Base-by-base conservation (phyloP, 1,284 basidiomycete species). In the Ustilago xerochloae region DNA sequence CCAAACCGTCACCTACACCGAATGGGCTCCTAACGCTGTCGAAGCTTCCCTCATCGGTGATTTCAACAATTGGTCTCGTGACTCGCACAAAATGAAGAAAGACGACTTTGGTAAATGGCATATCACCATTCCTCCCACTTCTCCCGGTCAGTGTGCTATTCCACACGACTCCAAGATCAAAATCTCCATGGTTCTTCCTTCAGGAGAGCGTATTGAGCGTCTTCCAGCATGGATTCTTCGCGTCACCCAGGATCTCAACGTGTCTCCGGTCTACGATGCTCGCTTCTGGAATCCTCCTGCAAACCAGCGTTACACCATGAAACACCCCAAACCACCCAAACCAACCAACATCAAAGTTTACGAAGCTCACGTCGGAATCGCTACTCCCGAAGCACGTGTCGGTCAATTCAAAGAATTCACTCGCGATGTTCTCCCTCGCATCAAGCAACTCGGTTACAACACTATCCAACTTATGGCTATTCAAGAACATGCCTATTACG, bases 401-500 rank as follows among this genome's bases (percentile, higher is more conserved):
- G 96, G 93, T 4, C 93, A 92, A 1, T 99, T 97, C 88, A 93
- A 92, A 84, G 96, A 98, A 86, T 99, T 99, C 78, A 95, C 75
- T 30, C 45, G 60, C 30, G 89, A 97, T 82, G 86, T 93, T 45
- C 88, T 99, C 8, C 93, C 92, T 33, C 89, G 94, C 64, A 98
- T 99, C 85, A 91, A 91, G 82, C 89, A 90, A 60, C 88, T 98
- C 22, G 97, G 94, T 4, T 99, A 99, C 86, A 99, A 99, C 84
- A 90, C 91, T 49, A 97, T 99, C 70, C 96, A 99, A 85, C 89
- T 98, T 80, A 85, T 85, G 85, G 85, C 85, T 16, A 88, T 97
- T 75, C 95, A 97, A 93, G 94, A 98, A 84, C 96, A 99, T 80
- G 93, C 95, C 4, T 99, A 99, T 86, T 99, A 99, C 86, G 96